Percentiles rank a stretch among this genome's conserved stretches.
Conservation (phyloP, 352 stramenopile species). For the Pythium aquatile region DNA sequence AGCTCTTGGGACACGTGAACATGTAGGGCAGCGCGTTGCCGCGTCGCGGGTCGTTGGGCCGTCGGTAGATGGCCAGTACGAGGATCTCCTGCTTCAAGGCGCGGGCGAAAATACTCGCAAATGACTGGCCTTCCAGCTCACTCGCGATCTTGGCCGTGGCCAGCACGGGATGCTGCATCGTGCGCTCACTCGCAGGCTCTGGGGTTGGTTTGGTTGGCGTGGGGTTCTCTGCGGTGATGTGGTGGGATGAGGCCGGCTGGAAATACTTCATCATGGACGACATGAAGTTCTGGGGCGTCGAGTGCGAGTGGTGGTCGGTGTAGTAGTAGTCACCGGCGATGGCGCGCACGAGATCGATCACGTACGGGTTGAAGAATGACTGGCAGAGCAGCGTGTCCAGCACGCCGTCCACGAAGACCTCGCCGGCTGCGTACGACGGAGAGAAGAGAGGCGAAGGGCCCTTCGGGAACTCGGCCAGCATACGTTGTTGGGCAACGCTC, state of each 20-base stretch:
- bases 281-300: slow-evolving; percentile 28
- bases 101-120: slow-evolving; percentile 39
- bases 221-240: neutral
- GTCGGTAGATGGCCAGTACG: slow-evolving; percentile 49
- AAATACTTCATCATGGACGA: slow-evolving; percentile 37
- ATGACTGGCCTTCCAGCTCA: slow-evolving; percentile 37
- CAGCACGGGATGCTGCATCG: slow-evolving; percentile 33
- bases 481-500: slow-evolving; percentile 14
- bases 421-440: slow-evolving; percentile 49
- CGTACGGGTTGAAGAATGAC: slow-evolving; percentile 75
- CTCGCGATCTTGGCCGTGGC: slow-evolving; percentile 28
- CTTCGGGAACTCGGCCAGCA: slow-evolving; percentile 25
- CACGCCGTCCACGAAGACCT: slow-evolving; percentile 59
- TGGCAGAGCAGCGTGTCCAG: slow-evolving; percentile 67
- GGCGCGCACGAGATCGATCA: slow-evolving; percentile 52
- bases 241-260: slow-evolving; percentile 8
- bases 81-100: slow-evolving; percentile 43
- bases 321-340: slow-evolving; percentile 48
- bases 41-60: slow-evolving; percentile 29
- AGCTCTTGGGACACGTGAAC: slow-evolving; percentile 45
- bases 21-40: slow-evolving; percentile 57
- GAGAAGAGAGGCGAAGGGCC: slow-evolving; percentile 38
- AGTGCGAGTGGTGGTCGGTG: slow-evolving; percentile 34
- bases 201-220: neutral
- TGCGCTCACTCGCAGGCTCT: slow-evolving; percentile 4